Conservation (phyloP, 768 basidiomycete genomes). For the Clitopilus passeckerianus region DNA sequence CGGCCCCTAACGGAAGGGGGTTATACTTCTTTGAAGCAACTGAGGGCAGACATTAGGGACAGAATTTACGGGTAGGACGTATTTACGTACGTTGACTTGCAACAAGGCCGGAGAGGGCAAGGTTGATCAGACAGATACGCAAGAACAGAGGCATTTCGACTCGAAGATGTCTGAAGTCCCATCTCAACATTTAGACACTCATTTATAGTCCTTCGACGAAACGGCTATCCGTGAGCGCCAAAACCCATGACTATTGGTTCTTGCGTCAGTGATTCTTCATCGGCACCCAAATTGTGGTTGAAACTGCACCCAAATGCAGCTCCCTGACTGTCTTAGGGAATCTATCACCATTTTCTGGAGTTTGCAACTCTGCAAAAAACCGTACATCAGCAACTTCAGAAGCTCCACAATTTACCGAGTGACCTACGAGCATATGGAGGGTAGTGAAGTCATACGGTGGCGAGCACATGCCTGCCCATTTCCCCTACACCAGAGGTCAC, state of each 20-base stretch:
- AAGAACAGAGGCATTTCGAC: neutral
- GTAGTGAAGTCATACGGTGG: neutral
- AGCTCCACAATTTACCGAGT: neutral
- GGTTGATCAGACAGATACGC: neutral
- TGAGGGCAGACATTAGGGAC: constrained; percentile 2
- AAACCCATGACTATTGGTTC: neutral
- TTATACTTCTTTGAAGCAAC: constrained; percentile 33
- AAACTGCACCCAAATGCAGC: neutral
- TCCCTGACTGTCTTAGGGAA: neutral
- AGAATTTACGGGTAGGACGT: neutral
- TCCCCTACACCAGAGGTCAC: neutral
- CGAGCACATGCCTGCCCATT: neutral
- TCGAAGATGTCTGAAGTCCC: neutral
- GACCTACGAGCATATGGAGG: neutral
- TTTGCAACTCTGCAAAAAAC: neutral
- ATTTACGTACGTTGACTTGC: neutral
- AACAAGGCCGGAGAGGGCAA: neutral
- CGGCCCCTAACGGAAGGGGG: constrained; percentile 26
- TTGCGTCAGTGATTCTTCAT: neutral
- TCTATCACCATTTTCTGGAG: neutral
- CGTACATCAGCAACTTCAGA: neutral
- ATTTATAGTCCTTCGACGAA: neutral
- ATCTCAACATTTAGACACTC: neutral
- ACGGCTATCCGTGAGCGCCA: neutral
- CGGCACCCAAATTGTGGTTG: neutral